Evolutionary conservation across 2,329 filamentous ascomycete genomes (phyloP).

Genomic region (Westerdykella aurantiaca): DNA sequence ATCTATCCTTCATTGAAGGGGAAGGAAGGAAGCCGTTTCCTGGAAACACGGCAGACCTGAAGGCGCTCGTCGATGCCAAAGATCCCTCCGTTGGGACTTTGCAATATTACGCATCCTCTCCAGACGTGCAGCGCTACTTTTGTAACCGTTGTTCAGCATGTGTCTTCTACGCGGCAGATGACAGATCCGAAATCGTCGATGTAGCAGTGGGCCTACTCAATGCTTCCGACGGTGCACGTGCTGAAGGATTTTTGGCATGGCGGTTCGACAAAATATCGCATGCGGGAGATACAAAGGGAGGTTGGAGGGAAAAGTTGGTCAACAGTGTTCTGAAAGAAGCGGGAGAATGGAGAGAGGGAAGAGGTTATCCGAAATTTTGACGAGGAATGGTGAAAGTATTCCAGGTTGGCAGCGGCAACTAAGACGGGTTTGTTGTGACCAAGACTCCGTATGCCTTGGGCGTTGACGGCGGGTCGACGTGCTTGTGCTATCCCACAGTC

Average conservation of each 20-base stretch:
- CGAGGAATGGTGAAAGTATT: slow-evolving; percentile 13
- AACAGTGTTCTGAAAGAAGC: slow-evolving; percentile 28
- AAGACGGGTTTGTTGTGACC: too few relatives aligned
- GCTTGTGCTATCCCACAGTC: too few relatives aligned
- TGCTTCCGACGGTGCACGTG: slow-evolving; percentile 43
- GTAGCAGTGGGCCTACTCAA: slow-evolving; percentile 44
- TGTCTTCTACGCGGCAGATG: slow-evolving; percentile 43
- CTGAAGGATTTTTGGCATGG: slow-evolving; percentile 44
- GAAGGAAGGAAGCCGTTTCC: slow-evolving; percentile 24
- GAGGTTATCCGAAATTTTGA: slow-evolving; percentile 34
- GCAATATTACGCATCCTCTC: slow-evolving; percentile 41
- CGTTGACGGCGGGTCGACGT: too few relatives aligned
- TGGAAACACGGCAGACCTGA: slow-evolving; percentile 26
- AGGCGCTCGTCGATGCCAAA: slow-evolving; percentile 28
- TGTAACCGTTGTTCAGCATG: slow-evolving; percentile 46
- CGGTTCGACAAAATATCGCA: slow-evolving; percentile 26
- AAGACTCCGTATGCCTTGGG: too few relatives aligned
- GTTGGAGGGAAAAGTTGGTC: slow-evolving; percentile 39
- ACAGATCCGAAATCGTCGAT: slow-evolving; percentile 39
- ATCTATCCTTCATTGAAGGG: slow-evolving; percentile 33
- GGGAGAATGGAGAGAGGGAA: slow-evolving; percentile 33
- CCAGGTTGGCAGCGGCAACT: too few relatives aligned
- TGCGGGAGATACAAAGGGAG: slow-evolving; percentile 33
- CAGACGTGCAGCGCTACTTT: slow-evolving; percentile 45
- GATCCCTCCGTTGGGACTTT: slow-evolving; percentile 43